These are phyloP conservation scores for Quercus parvula DNA, from an alignment of 306 rosid species.

Conservation along the genomic window DNA sequence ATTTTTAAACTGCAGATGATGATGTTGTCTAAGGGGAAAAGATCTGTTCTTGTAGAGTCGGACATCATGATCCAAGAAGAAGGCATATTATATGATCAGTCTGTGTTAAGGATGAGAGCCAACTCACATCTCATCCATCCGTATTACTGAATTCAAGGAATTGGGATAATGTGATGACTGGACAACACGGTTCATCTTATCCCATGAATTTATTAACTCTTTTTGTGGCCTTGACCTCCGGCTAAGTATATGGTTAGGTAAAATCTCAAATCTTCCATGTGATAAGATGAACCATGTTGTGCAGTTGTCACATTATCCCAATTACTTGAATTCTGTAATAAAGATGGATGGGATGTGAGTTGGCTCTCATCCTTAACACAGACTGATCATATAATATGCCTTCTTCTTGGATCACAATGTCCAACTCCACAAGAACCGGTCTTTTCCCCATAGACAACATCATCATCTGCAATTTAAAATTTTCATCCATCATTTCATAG, in stretches of 20 bases:
- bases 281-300: no score
- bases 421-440: neutral
- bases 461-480: conserved; percentile 18
- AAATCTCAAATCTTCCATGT: no score
- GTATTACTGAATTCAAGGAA: no score
- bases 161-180: no score
- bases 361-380: neutral
- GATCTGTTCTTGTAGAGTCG: neutral
- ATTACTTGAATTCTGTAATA: no score
- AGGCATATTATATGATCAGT: conserved; percentile 26
- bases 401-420: conserved; percentile 15
- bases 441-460: conserved; percentile 11
- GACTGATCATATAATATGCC: conserved; percentile 27
- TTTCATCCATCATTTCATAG: neutral
- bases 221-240: no score
- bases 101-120: neutral
- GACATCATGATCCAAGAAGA: conserved; percentile 17
- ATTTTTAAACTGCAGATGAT: conserved; percentile 16
- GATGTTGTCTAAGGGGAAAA: conserved; percentile 13
- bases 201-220: no score
- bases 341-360: no score
- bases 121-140: no score
- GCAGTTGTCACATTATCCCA: no score
- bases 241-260: no score
- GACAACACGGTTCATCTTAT: no score